Conservation (phyloP, 2,329 filamentous ascomycete species). For the Eutypella sp. region DNA sequence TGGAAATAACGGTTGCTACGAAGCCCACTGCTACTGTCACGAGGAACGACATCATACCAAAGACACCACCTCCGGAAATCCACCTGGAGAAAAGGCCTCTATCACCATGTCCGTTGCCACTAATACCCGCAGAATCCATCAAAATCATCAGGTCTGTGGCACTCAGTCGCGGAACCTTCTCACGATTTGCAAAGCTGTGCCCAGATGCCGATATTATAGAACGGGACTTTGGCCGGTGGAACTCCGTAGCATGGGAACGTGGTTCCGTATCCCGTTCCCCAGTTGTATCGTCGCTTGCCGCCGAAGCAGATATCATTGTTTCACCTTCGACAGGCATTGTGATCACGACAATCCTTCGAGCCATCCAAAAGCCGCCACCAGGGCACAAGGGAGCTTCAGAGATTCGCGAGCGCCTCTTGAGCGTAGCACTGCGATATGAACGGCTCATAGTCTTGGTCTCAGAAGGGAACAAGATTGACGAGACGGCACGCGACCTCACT, state of each 20-base stretch:
- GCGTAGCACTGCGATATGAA: slow-evolving; percentile 58
- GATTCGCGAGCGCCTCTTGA: slow-evolving; percentile 51
- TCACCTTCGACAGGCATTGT: slow-evolving; percentile 66
- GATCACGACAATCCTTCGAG: slow-evolving; percentile 64
- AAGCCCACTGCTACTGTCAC: neutral
- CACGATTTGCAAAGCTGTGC: slow-evolving; percentile 44
- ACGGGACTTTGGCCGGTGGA: slow-evolving; percentile 48
- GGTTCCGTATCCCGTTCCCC: slow-evolving; percentile 29
- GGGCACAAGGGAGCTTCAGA: slow-evolving; percentile 44
- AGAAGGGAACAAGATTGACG: slow-evolving; percentile 40
- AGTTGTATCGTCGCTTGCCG: slow-evolving; percentile 33
- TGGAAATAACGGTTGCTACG: neutral
- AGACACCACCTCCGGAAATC: neutral
- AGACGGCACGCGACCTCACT: slow-evolving; percentile 34
- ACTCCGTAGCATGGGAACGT: slow-evolving; percentile 29
- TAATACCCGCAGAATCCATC: slow-evolving; percentile 2
- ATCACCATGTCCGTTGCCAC: slow-evolving; percentile 15
- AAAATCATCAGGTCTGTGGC: slow-evolving; percentile 48
- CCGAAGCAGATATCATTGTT: slow-evolving; percentile 69
- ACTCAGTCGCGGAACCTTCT: slow-evolving; percentile 43
- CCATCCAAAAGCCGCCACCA: slow-evolving; percentile 67
- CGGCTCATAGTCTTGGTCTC: slow-evolving; percentile 63
- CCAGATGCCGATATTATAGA: slow-evolving; percentile 52
- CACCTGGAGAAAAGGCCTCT: neutral
- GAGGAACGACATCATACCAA: neutral